phyloP scores from a whole-genome alignment of 2,329 filamentous ascomycete genomes.

The Pseudocercospora fuligena region DNA sequence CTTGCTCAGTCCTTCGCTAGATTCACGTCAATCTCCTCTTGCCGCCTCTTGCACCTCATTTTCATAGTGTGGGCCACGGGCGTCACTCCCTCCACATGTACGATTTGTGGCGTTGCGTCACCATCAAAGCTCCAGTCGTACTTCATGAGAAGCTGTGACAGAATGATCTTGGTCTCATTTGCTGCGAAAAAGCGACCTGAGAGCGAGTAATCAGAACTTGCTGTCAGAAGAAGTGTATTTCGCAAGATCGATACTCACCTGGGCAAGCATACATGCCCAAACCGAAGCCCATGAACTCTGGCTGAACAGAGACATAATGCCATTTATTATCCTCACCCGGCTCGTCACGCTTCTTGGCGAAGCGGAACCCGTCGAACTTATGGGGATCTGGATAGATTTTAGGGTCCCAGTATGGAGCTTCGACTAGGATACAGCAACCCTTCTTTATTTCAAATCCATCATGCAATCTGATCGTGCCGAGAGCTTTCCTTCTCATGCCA shows the following conservation, averaged over 20 bases:
- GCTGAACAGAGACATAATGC: slow-evolving; percentile 20
- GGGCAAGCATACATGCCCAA: slow-evolving; percentile 41
- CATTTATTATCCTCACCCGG: slow-evolving; percentile 13
- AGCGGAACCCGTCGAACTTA: slow-evolving; percentile 31
- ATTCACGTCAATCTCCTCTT: no score
- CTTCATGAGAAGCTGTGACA: slow-evolving; percentile 38
- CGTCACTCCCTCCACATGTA: no score
- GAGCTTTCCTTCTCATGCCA: slow-evolving; percentile 31
- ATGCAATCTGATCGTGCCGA: slow-evolving; percentile 30
- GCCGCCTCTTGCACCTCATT: no score
- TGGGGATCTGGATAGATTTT: slow-evolving; percentile 25
- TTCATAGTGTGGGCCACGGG: no score
- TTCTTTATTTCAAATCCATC: slow-evolving; percentile 34
- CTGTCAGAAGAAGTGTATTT: no score
- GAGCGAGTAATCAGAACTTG: slow-evolving; percentile 25
- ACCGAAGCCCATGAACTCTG: slow-evolving; percentile 36
- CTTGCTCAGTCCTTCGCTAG: no score
- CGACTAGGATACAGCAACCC: slow-evolving; percentile 23
- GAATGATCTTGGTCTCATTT: slow-evolving; percentile 40
- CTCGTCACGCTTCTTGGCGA: slow-evolving; percentile 23
- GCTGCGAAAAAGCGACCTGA: slow-evolving; percentile 27
- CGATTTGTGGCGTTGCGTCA: no score
- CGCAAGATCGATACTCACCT: slow-evolving; percentile 26
- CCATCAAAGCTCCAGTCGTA: slow-evolving; percentile 33
- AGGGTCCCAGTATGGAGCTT: slow-evolving; percentile 18